phyloP scores from a whole-genome alignment of 1,284 basidiomycete genomes.

The Tausonia pullulans region DNA sequence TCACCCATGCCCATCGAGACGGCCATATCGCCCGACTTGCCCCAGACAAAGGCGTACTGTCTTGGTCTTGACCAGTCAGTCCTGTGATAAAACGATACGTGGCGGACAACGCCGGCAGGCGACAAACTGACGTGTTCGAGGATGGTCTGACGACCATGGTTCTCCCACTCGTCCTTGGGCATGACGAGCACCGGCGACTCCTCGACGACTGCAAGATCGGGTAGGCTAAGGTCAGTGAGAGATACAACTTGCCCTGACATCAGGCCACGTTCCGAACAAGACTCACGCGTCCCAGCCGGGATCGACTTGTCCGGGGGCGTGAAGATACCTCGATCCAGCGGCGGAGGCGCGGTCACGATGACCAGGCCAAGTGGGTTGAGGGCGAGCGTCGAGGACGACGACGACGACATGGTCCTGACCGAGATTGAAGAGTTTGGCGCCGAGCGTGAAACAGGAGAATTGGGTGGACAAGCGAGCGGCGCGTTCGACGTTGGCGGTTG shows the following conservation, averaged over 20 bases:
- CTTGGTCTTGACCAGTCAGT: too few species aligned
- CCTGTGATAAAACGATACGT: too few species aligned
- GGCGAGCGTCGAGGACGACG: background rate
- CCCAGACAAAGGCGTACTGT: constrained; percentile 70
- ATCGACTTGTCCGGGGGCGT: constrained; percentile 43
- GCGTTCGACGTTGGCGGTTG: too few species aligned
- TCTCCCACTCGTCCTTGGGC: constrained; percentile 55
- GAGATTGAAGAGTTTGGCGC: too few species aligned
- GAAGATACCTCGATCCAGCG: constrained; percentile 32
- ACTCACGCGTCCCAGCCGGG: constrained; percentile 42
- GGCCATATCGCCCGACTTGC: constrained; percentile 60
- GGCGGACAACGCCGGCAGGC: too few species aligned
- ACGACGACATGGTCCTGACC: too few species aligned
- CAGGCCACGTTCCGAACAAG: too few species aligned
- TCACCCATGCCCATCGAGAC: constrained; percentile 74
- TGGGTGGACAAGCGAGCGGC: too few species aligned
- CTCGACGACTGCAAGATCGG: constrained; percentile 45
- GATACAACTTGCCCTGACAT: too few species aligned
- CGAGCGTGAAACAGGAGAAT: too few species aligned
- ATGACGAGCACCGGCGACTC: constrained; percentile 75
- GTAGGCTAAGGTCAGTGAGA: too few species aligned
- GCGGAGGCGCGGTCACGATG: constrained; percentile 24
- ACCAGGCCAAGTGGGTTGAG: constrained; percentile 30
- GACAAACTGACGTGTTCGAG: constrained; percentile 45
- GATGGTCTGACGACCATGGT: constrained; percentile 45